A percentile compares a stretch with the other conserved stretches of the same genome.
phyloP scores from a whole-genome alignment of 202 grass and related monocot genomes.

The Sporobolus alterniflorus region DNA sequence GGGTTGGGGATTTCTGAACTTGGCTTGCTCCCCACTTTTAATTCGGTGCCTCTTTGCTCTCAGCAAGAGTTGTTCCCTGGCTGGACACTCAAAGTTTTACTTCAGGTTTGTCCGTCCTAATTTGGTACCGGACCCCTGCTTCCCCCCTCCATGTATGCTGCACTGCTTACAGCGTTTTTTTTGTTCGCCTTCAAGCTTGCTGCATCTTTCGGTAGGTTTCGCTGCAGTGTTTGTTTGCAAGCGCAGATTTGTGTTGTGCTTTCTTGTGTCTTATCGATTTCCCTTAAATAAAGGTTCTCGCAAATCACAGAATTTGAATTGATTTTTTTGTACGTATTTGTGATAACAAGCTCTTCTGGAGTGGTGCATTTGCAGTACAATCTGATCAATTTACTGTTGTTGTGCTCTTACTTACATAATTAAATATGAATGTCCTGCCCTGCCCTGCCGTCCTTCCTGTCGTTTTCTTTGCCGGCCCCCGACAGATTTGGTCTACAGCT shows the following conservation, averaged over 20 bases:
- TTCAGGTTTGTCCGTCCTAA: not conserved
- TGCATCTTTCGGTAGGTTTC: not conserved
- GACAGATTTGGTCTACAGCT: constrained; percentile 13
- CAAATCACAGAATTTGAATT: too few species aligned
- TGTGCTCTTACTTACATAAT: constrained; percentile 5
- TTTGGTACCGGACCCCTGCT: not conserved
- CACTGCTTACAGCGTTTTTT: not conserved
- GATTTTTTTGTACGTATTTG: not conserved
- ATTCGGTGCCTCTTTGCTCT: too few species aligned
- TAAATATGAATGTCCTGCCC: constrained; percentile 18
- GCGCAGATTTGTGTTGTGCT: constrained; percentile 17
- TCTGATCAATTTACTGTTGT: constrained; percentile 12
- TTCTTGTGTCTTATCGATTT: too few species aligned
- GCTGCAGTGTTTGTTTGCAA: not conserved
- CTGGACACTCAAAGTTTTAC: not conserved
- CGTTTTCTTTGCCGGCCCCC: constrained; percentile 33
- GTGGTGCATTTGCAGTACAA: not conserved
- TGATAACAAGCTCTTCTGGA: not conserved
- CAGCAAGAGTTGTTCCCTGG: not conserved
- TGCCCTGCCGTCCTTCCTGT: not conserved
- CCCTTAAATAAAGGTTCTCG: too few species aligned
- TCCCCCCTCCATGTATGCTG: not conserved
- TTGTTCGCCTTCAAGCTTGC: constrained; percentile 18
- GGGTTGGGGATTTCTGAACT: not conserved
- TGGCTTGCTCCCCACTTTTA: not conserved